Conservation (phyloP, 768 basidiomycete genomes). For the Boletus rubescentipes region DNA sequence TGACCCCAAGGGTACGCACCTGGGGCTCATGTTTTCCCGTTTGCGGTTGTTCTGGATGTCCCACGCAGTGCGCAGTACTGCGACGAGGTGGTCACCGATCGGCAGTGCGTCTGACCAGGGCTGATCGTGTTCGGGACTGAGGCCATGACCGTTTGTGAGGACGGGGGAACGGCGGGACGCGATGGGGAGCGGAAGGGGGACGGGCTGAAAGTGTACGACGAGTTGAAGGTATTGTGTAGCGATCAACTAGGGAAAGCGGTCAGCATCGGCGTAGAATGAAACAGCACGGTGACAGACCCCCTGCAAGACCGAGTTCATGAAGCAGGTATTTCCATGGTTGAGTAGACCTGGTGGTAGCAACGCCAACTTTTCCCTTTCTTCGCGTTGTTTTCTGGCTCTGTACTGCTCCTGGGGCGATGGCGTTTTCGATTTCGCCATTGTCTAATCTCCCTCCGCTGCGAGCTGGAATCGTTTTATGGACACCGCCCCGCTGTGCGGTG, state of each 20-base stretch:
- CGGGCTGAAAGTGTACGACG: conserved; percentile 54
- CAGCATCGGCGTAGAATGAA: background rate
- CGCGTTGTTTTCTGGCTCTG: conserved; percentile 53
- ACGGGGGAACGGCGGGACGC: conserved; percentile 59
- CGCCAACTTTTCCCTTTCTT: conserved; percentile 60
- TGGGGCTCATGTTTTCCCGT: conserved; percentile 61
- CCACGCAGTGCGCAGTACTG: conserved; percentile 63
- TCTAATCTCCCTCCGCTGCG: too few relatives aligned
- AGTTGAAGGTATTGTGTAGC: conserved; percentile 62
- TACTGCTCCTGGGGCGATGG: conserved; percentile 65
- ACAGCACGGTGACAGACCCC: conserved; percentile 48
- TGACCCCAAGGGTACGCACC: conserved; percentile 42
- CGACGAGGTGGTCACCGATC: conserved; percentile 67
- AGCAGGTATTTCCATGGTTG: conserved; percentile 90
- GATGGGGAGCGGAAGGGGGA: conserved; percentile 42
- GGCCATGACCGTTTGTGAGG: conserved; percentile 60
- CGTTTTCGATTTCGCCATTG: conserved; percentile 54
- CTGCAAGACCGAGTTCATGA: conserved; percentile 94
- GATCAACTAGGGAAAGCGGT: conserved; percentile 47
- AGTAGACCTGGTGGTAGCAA: conserved; percentile 70
- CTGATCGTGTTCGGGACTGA: conserved; percentile 50
- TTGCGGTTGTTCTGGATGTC: conserved; percentile 50
- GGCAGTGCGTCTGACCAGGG: conserved; percentile 62
- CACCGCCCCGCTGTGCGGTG: too few relatives aligned
- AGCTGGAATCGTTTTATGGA: too few relatives aligned